Evolutionary conservation across 1,284 basidiomycete species (phyloP), one percentile per base, ranked within the genome.

Genomic region (Puccinia polysora): DNA sequence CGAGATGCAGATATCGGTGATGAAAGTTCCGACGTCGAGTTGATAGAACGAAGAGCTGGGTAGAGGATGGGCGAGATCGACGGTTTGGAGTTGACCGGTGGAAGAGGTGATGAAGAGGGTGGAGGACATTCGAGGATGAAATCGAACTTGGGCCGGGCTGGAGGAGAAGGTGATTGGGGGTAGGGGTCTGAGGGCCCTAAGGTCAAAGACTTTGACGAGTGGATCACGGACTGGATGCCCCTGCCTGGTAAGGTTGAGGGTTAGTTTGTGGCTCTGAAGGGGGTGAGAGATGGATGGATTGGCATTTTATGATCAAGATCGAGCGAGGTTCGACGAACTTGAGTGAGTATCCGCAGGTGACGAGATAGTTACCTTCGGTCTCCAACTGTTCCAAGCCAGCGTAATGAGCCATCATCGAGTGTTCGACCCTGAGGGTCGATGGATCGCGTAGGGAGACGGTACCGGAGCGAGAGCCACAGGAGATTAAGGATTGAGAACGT

Each of bases 201-300:
- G 79, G 79, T 98, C 95, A 78, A 90, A 96, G 10, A 97, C 84
- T 80, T 96, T 95, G 76, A 98, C 89, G 30, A 96, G 83, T 1
- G 92, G 90, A 79, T 97, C 95, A 0, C 91, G 89, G 63, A 90
- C 85, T 0, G 94, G 91, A 55, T 89, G 88, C 23, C 89, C 88
- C 80, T 91, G 90, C 78, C 90, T 92, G 77, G n/a, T 36, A 23
- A 28, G 58, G 38, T 32, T 40, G n/a, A 43, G 8, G 23, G 14
- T 28, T 28, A 36, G 34, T n/a, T n/a, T n/a, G n/a, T n/a, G 20
- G 45, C 20, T 45, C 47, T 32, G 30, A 36, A 43, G 30, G 32
- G 56, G 47, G 23, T 25, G 40, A n/a, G n/a, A n/a, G n/a, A n/a
- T n/a, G n/a, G n/a, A n/a, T n/a, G n/a, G n/a, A n/a, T n/a, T n/a